A percentile compares a stretch with the other conserved stretches of the same genome.
These are phyloP conservation scores for Penicillium fimorum DNA, from an alignment of 495 filamentous ascomycete species.

Conservation along the genomic window DNA sequence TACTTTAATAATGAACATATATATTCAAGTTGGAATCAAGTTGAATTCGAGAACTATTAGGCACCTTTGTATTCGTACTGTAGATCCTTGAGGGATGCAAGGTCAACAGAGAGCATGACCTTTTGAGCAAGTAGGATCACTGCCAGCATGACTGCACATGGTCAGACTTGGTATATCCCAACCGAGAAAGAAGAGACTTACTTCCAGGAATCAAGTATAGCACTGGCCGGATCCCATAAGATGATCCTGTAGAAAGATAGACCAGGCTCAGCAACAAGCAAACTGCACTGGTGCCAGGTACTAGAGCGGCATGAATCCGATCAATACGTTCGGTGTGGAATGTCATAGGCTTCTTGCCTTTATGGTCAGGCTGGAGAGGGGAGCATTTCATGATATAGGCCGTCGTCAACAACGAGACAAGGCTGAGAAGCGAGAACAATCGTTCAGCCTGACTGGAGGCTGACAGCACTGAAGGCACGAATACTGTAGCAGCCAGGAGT, in stretches of 20 bases:
- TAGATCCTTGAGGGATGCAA: conserved; percentile 45
- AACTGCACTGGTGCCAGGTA: conserved; percentile 25
- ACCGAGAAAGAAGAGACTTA: conserved; percentile 18
- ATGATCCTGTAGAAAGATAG: conserved; percentile 21
- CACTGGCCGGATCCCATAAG: conserved; percentile 18
- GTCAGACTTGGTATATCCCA: background rate
- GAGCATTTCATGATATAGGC: conserved; percentile 48
- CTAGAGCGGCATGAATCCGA: conserved; percentile 18
- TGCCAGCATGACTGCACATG: conserved; percentile 36
- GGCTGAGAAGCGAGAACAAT: conserved; percentile 52
- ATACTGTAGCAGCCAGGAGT: conserved; percentile 48
- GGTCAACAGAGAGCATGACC: conserved; percentile 46
- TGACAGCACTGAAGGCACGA: conserved; percentile 50
- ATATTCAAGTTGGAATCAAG: background rate
- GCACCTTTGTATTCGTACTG: conserved; percentile 55
- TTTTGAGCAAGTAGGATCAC: conserved; percentile 36
- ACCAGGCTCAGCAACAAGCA: conserved; percentile 29
- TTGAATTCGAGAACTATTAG: conserved; percentile 21
- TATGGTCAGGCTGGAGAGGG: conserved; percentile 34
- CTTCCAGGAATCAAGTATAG: conserved; percentile 41
- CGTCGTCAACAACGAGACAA: conserved; percentile 59
- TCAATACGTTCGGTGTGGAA: conserved; percentile 16
- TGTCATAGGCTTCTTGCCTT: conserved; percentile 31
- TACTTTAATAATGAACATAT: conserved; percentile 13
- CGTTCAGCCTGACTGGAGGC: conserved; percentile 22